Percentiles rank a stretch among this genome's conserved stretches.
Evolutionary conservation across 805 yeast species (phyloP).

Genomic region (Myxozyma monticola): DNA sequence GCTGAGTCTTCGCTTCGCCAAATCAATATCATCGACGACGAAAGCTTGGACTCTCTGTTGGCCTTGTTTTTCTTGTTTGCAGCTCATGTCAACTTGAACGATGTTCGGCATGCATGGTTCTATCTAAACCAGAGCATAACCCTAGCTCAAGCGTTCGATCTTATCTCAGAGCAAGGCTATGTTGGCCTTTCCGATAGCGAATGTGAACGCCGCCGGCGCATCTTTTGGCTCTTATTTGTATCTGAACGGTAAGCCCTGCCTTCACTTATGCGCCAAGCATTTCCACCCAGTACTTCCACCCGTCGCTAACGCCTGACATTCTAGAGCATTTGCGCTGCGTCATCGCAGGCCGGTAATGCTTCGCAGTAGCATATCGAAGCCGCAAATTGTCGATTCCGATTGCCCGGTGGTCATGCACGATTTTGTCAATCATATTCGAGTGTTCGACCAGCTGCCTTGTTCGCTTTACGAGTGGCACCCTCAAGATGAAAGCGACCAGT

Average conservation of each 20-base stretch:
- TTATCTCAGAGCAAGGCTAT: background rate
- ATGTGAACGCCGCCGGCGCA: background rate
- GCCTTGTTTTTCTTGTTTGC: background rate
- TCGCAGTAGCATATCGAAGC: background rate
- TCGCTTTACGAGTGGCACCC: background rate
- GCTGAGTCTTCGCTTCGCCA: background rate
- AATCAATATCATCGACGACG: background rate
- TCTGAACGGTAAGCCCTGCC: background rate
- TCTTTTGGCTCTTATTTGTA: background rate
- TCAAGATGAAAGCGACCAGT: background rate
- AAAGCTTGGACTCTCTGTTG: background rate
- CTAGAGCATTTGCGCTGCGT: background rate
- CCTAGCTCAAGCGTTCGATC: background rate
- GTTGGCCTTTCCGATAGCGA: background rate
- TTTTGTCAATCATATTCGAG: background rate
- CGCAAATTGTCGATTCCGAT: background rate
- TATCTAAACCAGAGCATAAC: background rate
- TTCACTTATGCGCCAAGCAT: background rate
- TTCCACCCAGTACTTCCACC: background rate
- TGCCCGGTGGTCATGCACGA: slow-evolving; percentile 1
- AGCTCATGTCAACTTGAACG: background rate
- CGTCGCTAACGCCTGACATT: background rate
- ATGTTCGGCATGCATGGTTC: background rate
- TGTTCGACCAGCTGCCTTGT: background rate
- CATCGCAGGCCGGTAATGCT: background rate